Evolutionary conservation across 495 filamentous ascomycete species (phyloP), one percentile per base, ranked within the genome.

Genomic region (Hypoxylon lenormandii): DNA sequence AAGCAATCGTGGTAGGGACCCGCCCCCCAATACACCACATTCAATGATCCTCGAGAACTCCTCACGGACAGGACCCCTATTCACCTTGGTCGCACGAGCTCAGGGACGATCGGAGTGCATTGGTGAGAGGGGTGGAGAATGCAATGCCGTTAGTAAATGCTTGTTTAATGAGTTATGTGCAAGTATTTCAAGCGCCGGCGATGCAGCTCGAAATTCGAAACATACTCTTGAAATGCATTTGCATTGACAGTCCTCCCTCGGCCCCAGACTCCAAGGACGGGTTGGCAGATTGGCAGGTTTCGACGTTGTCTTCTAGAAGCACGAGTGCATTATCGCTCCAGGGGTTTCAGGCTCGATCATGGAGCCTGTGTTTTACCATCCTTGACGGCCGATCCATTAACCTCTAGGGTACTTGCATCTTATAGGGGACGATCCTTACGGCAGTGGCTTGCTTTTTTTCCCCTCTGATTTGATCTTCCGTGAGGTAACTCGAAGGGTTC

Each of bases 281-380:
- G 21, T 52, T 63, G 47, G 37, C 28, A 58, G 58, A 53, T 54
- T 59, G 33, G 52, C 28, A 28, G 50, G 48, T 58, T 71, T 71
- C 62, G 68, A 54, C 51, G 18, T 36, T 47, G 37, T 46, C 42
- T 70, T 71, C 68, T 71, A 71, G 68, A 71, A 71, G 52, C 52
- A 23, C 5, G 8, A 4, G 21, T 62, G 45, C 48, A n/a, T 51
- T 51, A 40, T 59, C 23, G 19, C 47, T 55, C 36, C 56, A 50
- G 58, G 68, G 62, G 68, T 36, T 69, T 50, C 60, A 38, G 26
- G 55, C 51, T 47, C 23, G 61, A 65, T 61, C 60, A 60, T 53
- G 60, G 67, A 65, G 61, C 51, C 45, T 21, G 42, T 51, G 62
- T 71, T 71, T 71, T 71, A 66, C 18, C 53, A 71, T 59, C 68